phyloP scores from a whole-genome alignment of 2,329 filamentous ascomycete species.

The Cladobotryum mycophilum region DNA sequence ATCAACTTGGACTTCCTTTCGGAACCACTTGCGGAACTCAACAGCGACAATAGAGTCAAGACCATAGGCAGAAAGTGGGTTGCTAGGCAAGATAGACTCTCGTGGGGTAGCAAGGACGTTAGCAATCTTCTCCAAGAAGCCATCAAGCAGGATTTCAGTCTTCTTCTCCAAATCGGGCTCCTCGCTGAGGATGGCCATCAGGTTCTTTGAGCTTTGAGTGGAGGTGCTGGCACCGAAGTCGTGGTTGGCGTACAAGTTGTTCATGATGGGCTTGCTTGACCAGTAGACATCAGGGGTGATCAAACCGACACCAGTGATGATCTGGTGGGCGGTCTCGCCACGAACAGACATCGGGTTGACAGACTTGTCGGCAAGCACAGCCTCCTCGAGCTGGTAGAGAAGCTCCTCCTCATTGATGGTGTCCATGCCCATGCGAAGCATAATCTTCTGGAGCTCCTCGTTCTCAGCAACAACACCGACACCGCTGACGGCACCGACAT shows the following conservation, averaged over 20 bases:
- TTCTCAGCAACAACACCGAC: slow-evolving; percentile 17
- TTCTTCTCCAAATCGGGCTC: slow-evolving; percentile 10
- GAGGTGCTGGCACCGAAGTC: slow-evolving; percentile 14
- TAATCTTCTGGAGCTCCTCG: slow-evolving; percentile 10
- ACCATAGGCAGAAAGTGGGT: slow-evolving; percentile 17
- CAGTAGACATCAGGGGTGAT: slow-evolving; percentile 19
- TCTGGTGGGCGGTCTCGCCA: slow-evolving; percentile 18
- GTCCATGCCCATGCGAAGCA: slow-evolving; percentile 15
- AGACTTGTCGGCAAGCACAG: slow-evolving; percentile 14
- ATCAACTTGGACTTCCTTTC: slow-evolving; percentile 14
- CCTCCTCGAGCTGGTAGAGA: slow-evolving; percentile 18
- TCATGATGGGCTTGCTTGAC: slow-evolving; percentile 18
- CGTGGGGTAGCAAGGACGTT: slow-evolving; percentile 11
- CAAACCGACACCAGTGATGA: slow-evolving; percentile 19
- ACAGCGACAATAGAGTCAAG: slow-evolving; percentile 19
- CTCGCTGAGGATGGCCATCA: slow-evolving; percentile 12
- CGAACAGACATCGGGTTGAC: slow-evolving; percentile 9
- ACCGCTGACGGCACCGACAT: slow-evolving; percentile 28
- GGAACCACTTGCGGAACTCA: slow-evolving; percentile 19
- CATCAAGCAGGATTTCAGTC: slow-evolving; percentile 12
- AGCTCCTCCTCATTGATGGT: slow-evolving; percentile 19
- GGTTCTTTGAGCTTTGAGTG: slow-evolving; percentile 15
- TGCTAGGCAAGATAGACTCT: slow-evolving; percentile 12
- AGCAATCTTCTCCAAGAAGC: slow-evolving; percentile 17
- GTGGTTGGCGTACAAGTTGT: slow-evolving; percentile 19